Base-by-base conservation (phyloP, 2,329 filamentous ascomycete species). In the Xylaria multiplex region DNA sequence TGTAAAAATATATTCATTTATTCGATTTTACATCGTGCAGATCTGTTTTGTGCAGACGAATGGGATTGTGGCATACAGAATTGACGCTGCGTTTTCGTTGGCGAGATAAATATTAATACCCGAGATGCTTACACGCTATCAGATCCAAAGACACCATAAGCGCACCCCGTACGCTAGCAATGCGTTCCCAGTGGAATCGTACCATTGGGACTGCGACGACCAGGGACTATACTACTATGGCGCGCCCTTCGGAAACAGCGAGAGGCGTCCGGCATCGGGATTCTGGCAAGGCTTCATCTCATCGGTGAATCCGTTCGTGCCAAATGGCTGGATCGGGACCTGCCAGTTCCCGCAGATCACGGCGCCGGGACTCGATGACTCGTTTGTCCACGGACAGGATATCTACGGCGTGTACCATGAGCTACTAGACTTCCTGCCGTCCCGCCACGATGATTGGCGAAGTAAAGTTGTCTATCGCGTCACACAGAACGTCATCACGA, bases 291-390 rank as follows among this genome's bases (percentile, higher is more conserved):
- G 88, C 0, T 89, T 86, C 75, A 85, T 82, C 13, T 88, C 86
- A 3, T 72, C 84, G 0, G 80, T 85, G 19, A 95, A 94, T 74
- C 90, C 91, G 0, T 91, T 93, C 73, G 75, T 82, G 2, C 85
- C 88, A 0, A 75, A 83, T 1, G 91, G 91, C 2, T 93, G 91
- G 82, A 84, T 88, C 46, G 91, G 91, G 2, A 89, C 86, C 13
- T 96, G 93, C 71, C 88, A 91, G 71, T 96, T 95, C 75, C 93
- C 92, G 0, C 93, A 96, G 77, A 91, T 96, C 72, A 93, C 91
- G 0, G 80, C 85, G 1, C 84, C 80, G 19, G 92, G 93, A 0
- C 82, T 96, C 0, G 86, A 90, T 54, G 92, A 96, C 78, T 90
- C 90, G 14, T 90, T 86, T 82, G 85, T 89, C 69, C 93, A 96